Conservation (phyloP, 768 basidiomycete genomes). For the Leucosporidium yakuticum region DNA sequence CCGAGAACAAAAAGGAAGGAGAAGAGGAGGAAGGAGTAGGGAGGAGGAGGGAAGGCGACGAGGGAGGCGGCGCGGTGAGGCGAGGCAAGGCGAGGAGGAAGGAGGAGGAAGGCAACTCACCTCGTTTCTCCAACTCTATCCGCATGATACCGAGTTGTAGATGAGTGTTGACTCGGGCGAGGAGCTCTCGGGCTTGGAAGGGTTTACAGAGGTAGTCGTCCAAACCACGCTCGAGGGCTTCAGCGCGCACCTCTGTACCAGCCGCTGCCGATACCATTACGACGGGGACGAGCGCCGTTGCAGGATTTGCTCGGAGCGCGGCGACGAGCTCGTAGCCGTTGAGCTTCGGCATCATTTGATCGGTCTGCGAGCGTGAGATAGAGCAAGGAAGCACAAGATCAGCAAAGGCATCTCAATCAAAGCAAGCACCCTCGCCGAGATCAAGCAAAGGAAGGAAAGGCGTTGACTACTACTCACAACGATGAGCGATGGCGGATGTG, state of each 20-base stretch:
- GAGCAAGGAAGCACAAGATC: neutral
- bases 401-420: neutral
- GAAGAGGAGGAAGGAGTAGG: neutral
- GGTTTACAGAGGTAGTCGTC: conserved; percentile 32
- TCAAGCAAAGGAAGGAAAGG: neutral
- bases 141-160: conserved; percentile 33
- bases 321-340: conserved; percentile 22
- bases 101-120: neutral
- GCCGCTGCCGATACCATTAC: conserved; percentile 28
- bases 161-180: conserved; percentile 28
- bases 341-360: conserved; percentile 6
- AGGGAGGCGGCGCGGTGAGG: too few species aligned
- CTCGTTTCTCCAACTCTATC: conserved; percentile 21
- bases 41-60: too few species aligned
- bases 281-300: conserved; percentile 22
- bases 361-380: too few species aligned
- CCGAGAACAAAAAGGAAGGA: too few species aligned
- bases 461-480: conserved; percentile 1
- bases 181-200: conserved; percentile 29
- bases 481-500: conserved; percentile 17
- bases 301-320: conserved; percentile 14
- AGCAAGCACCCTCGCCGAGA: neutral
- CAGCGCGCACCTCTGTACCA: conserved; percentile 28
- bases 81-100: too few species aligned
- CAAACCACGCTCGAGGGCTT: conserved; percentile 24